A percentile compares a stretch with the other conserved stretches of the same genome.
Evolutionary conservation across 495 filamentous ascomycete genomes (phyloP).

Genomic region (Viridothelium virens): DNA sequence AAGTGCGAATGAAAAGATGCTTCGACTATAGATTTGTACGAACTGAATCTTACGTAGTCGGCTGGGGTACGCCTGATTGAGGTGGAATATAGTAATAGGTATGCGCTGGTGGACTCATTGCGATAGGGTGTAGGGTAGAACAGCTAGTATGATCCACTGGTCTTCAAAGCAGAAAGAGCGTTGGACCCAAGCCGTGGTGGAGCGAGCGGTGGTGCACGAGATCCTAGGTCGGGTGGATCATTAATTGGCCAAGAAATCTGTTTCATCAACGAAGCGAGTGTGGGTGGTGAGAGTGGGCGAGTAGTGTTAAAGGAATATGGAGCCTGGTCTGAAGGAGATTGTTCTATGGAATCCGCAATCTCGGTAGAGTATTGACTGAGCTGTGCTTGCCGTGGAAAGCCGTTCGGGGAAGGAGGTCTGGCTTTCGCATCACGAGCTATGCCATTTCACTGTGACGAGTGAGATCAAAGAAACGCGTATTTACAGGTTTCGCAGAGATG

Average conservation of each 20-base stretch:
- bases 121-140: background rate
- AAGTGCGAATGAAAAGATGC: background rate
- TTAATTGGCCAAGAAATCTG: no score
- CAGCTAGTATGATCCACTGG: background rate
- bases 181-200: background rate
- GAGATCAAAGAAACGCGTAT: background rate
- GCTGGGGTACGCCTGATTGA: background rate
- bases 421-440: background rate
- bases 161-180: background rate
- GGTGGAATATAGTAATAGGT: conserved; percentile 9
- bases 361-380: background rate
- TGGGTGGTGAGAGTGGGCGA: background rate
- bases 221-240: no score
- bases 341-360: background rate
- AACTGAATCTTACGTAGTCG: background rate
- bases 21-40: background rate
- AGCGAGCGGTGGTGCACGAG: background rate
- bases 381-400: background rate
- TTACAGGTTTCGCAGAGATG: background rate
- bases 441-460: background rate
- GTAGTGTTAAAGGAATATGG: background rate
- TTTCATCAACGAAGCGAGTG: background rate
- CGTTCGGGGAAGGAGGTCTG: background rate
- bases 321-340: background rate
- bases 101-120: conserved; percentile 1